phyloP scores from a whole-genome alignment of 2,329 filamentous ascomycete genomes.

The Dryadomyces quercus-mongolicae region DNA sequence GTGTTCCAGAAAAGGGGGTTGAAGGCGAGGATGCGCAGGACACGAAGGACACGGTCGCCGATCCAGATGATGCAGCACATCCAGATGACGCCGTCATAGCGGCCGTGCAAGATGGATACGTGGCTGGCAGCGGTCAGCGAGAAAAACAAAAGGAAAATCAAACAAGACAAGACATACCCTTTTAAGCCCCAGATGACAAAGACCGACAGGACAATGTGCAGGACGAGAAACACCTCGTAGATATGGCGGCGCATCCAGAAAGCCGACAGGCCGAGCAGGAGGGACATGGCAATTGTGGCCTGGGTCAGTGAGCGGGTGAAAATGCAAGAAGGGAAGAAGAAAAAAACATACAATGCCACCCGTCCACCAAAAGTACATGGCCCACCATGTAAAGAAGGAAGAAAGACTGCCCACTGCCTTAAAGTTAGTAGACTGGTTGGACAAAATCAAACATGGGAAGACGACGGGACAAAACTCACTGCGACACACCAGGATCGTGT shows the following conservation, averaged over 20 bases:
- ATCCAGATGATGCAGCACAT: conserved; percentile 7
- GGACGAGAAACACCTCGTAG: conserved; percentile 38
- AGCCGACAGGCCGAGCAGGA: conserved; percentile 32
- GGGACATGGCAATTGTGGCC: conserved; percentile 32
- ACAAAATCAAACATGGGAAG: background rate
- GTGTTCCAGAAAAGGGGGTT: conserved; percentile 16
- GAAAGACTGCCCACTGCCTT: background rate
- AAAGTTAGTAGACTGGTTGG: background rate
- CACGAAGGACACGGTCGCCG: conserved; percentile 18
- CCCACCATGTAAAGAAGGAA: background rate
- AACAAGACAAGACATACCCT: conserved; percentile 1
- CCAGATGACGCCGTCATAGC: conserved; percentile 21
- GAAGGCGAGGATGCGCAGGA: conserved; percentile 28
- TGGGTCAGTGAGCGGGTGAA: background rate
- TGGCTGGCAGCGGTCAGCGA: background rate
- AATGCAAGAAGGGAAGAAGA: background rate
- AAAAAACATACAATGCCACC: conserved; percentile 8
- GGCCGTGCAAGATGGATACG: conserved; percentile 32
- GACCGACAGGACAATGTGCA: conserved; percentile 28
- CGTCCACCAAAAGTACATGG: conserved; percentile 8
- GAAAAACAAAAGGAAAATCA: background rate
- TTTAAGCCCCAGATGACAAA: conserved; percentile 24
- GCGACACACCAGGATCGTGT: conserved; percentile 29
- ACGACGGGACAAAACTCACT: background rate
- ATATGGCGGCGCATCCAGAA: conserved; percentile 37